Conservation (phyloP, 352 stramenopile genomes). For the Blastocystis sp. region DNA sequence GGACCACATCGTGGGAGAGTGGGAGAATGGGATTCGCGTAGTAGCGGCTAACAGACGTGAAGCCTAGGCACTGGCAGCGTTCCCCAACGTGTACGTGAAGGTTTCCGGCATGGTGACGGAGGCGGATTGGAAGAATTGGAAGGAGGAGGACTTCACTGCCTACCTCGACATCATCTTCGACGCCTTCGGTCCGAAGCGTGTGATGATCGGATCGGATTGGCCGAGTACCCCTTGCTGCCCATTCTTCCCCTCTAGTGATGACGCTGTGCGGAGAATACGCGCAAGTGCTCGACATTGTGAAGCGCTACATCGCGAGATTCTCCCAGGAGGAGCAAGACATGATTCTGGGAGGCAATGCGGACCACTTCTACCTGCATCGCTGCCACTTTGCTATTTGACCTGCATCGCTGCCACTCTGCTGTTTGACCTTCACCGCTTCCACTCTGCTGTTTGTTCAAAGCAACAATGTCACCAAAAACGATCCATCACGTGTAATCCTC, state of each 20-base stretch:
- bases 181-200: constrained; percentile 55
- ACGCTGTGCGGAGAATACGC: constrained; percentile 55
- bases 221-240: background rate
- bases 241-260: constrained; percentile 14
- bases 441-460: background rate
- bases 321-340: constrained; percentile 6
- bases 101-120: constrained; percentile 68
- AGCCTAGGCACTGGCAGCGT: constrained; percentile 41
- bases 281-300: constrained; percentile 59
- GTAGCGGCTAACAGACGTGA: background rate
- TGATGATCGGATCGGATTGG: constrained; percentile 67
- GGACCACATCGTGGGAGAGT: constrained; percentile 60
- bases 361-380: too few relatives aligned
- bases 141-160: constrained; percentile 61
- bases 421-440: too few relatives aligned
- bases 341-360: constrained; percentile 40
- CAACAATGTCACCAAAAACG: constrained; percentile 18
- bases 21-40: constrained; percentile 64
- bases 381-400: too few relatives aligned
- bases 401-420: too few relatives aligned
- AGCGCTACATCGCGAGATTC: constrained; percentile 32
- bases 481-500: background rate
- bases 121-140: constrained; percentile 67
- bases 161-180: constrained; percentile 69
- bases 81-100: constrained; percentile 65